These are phyloP conservation scores for Penicillium lividum DNA, from an alignment of 495 filamentous ascomycete genomes.

Conservation along the genomic window DNA sequence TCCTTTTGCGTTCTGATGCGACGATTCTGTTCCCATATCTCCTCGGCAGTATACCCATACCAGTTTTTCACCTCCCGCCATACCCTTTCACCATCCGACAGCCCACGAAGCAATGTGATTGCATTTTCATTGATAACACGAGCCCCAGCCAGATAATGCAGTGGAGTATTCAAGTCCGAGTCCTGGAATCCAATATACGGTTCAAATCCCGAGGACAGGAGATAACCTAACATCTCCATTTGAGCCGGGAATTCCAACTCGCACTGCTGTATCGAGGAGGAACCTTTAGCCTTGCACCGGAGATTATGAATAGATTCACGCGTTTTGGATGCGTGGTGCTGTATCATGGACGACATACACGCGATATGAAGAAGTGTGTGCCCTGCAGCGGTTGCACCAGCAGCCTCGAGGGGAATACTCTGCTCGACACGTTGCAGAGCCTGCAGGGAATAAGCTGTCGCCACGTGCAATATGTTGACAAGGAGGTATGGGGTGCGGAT, in stretches of 20 bases:
- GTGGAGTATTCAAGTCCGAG: background rate
- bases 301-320: background rate
- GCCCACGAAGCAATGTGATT: background rate
- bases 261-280: background rate
- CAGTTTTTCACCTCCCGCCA: background rate
- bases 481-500: background rate
- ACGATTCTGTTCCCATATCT: background rate
- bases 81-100: background rate
- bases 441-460: background rate
- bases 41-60: background rate
- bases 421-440: background rate
- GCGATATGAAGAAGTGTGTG: background rate
- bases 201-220: background rate
- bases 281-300: background rate
- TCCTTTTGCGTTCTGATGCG: background rate
- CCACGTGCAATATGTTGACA: background rate
- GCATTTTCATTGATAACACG: background rate
- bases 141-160: background rate
- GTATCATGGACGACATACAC: background rate
- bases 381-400: background rate
- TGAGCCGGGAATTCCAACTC: background rate
- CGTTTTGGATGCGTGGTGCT: background rate
- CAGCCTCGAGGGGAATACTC: background rate
- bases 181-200: background rate
- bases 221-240: background rate